Evolutionary conservation across 83 land plant species (phyloP).

Genomic region (Diphasiastrum complanatum): DNA sequence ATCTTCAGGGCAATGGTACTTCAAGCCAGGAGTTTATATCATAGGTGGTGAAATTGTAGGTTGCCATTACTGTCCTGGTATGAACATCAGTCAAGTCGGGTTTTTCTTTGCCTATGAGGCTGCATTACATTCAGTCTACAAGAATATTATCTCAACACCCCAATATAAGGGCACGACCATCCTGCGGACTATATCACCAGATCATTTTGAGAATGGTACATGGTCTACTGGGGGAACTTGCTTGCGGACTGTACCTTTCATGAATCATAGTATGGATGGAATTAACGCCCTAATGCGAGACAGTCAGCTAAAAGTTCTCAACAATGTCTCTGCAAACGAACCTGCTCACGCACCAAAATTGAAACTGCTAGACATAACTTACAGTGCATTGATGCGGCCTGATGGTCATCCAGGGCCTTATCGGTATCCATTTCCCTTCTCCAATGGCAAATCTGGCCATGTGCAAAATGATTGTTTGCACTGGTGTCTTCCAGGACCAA

Average conservation of each 20-base stretch:
- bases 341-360: conserved; percentile 25
- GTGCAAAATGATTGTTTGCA: conserved; percentile 52
- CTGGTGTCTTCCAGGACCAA: conserved; percentile 68
- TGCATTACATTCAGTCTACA: conserved; percentile 43
- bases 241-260: conserved; percentile 36
- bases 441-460: conserved; percentile 26
- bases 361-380: conserved; percentile 35
- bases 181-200: conserved; percentile 47
- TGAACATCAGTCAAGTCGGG: conserved; percentile 35
- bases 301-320: conserved; percentile 44
- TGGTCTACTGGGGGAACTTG: conserved; percentile 63
- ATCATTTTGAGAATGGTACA: conserved; percentile 51
- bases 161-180: conserved; percentile 39
- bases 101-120: conserved; percentile 31
- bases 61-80: conserved; percentile 38
- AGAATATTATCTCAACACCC: conserved; percentile 26
- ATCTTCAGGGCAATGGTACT: conserved; percentile 59
- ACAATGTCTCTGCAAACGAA: conserved; percentile 27
- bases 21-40: conserved; percentile 27
- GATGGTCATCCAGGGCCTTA: conserved; percentile 59
- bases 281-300: conserved; percentile 35
- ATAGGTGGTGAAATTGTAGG: conserved; percentile 30
- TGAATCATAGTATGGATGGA: conserved; percentile 34
- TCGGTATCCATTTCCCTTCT: conserved; percentile 30
- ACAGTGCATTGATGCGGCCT: conserved; percentile 46